Percentiles rank a stretch among this genome's conserved stretches.
phyloP scores from a whole-genome alignment of 345 rosid species.

The Mallotus nudiflorus region DNA sequence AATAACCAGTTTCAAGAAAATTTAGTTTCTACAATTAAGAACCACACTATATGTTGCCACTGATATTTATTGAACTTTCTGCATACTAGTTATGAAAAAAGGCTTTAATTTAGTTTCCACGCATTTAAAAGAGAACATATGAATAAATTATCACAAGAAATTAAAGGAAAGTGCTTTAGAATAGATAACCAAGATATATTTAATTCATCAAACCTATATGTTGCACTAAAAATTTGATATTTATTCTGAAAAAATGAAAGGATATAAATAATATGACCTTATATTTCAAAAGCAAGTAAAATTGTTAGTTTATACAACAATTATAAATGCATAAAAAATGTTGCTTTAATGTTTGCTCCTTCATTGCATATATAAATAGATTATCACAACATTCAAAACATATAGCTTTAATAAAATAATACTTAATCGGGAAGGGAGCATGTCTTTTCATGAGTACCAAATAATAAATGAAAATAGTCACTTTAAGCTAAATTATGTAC shows the following conservation, averaged over 20 bases:
- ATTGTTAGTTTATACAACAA: not conserved
- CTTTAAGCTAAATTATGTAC: slow-evolving; percentile 38
- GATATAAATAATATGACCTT: not conserved
- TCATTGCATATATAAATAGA: not conserved
- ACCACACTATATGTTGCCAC: not conserved
- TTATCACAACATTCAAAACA: not conserved
- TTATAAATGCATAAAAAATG: not conserved
- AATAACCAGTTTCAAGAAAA: not conserved
- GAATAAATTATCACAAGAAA: not conserved
- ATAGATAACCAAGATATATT: not conserved
- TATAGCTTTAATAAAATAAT: not conserved
- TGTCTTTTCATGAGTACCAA: slow-evolving; percentile 52
- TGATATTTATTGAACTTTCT: not conserved
- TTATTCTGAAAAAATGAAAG: not conserved
- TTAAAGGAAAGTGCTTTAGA: not conserved
- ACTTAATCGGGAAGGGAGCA: slow-evolving; percentile 40
- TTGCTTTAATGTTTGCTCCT: not conserved
- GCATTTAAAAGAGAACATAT: not conserved
- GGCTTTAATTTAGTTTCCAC: not conserved
- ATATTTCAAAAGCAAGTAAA: not conserved
- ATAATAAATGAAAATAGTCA: slow-evolving; percentile 41
- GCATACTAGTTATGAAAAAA: not conserved
- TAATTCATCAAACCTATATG: not conserved
- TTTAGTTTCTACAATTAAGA: not conserved
- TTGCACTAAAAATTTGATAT: not conserved